These are phyloP conservation scores for Fistulinella cinereoalba DNA, from an alignment of 1,284 basidiomycete species.

Conservation along the genomic window DNA sequence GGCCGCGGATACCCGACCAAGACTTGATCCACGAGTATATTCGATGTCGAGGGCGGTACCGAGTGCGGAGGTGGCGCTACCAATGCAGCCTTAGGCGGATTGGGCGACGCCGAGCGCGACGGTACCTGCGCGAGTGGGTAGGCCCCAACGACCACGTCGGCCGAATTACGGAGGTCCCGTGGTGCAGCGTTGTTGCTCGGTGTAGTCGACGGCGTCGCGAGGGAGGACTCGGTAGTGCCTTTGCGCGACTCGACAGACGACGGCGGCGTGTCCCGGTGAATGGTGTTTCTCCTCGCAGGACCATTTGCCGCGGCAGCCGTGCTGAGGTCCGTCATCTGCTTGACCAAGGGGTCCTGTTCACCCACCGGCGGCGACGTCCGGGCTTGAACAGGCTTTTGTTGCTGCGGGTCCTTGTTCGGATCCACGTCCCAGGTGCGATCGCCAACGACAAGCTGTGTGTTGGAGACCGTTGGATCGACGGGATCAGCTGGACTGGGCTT, in stretches of 20 bases:
- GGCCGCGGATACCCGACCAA: constrained; percentile 78
- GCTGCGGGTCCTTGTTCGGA: constrained; percentile 57
- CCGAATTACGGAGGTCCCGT: constrained; percentile 61
- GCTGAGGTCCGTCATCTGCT: constrained; percentile 59
- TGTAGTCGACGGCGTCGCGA: constrained; percentile 22
- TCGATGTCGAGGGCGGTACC: constrained; percentile 40
- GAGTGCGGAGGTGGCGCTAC: constrained; percentile 56
- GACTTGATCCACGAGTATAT: constrained; percentile 67
- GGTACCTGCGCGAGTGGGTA: constrained; percentile 49
- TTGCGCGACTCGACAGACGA: constrained; percentile 22
- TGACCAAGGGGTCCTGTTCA: constrained; percentile 70
- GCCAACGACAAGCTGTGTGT: constrained; percentile 67
- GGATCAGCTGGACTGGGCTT: constrained; percentile 41
- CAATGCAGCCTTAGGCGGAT: constrained; percentile 67
- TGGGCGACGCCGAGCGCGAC: constrained; percentile 75
- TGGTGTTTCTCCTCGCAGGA: constrained; percentile 18
- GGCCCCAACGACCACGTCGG: constrained; percentile 72
- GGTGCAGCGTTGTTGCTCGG: constrained; percentile 10
- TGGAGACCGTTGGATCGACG: constrained; percentile 56
- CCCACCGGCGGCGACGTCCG: constrained; percentile 32
- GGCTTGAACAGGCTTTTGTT: constrained; percentile 22
- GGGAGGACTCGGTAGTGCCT: constrained; percentile 26
- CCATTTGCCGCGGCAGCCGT: constrained; percentile 34
- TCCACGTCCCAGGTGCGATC: constrained; percentile 65
- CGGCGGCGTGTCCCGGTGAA: constrained; percentile 22